These are phyloP conservation scores for Ophiosphaerella narmari DNA, from an alignment of 2,329 filamentous ascomycete genomes.

Conservation along the genomic window DNA sequence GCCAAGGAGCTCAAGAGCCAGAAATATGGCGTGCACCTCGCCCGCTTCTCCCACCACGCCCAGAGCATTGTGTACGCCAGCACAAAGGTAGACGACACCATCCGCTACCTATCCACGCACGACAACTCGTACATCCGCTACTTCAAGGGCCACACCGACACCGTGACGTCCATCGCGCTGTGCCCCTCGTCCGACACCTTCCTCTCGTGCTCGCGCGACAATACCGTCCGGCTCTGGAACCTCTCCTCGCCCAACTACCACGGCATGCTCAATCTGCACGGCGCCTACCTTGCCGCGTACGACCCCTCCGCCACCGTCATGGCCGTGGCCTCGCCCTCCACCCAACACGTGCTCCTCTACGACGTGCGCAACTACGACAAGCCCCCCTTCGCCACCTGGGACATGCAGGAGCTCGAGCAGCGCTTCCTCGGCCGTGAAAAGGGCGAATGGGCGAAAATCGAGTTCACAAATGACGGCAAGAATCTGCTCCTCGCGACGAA, in stretches of 20 bases:
- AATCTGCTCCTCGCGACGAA: constrained; percentile 82
- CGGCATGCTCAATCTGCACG: constrained; percentile 78
- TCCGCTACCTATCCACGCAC: constrained; percentile 85
- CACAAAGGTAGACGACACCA: constrained; percentile 91
- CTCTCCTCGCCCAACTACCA: constrained; percentile 78
- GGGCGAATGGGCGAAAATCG: constrained; percentile 83
- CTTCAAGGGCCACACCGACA: constrained; percentile 85
- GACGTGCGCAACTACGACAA: constrained; percentile 94
- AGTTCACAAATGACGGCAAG: constrained; percentile 97
- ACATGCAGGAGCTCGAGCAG: constrained; percentile 70
- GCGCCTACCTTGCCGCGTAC: constrained; percentile 82
- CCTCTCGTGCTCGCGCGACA: constrained; percentile 87
- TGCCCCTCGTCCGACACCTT: constrained; percentile 90
- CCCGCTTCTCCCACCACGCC: constrained; percentile 89
- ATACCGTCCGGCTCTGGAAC: constrained; percentile 91
- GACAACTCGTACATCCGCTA: constrained; percentile 97
- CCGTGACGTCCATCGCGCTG: constrained; percentile 81
- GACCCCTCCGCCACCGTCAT: constrained; percentile 93
- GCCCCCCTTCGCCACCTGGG: constrained; percentile 83
- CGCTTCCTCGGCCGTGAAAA: constrained; percentile 48
- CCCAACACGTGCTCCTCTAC: constrained; percentile 83
- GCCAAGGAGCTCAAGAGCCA: constrained; percentile 91
- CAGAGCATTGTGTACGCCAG: constrained; percentile 94
- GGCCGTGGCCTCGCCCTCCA: constrained; percentile 80
- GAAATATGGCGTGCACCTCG: constrained; percentile 94